A percentile compares a stretch with the other conserved stretches of the same genome.
Conservation (phyloP, 2,329 filamentous ascomycete genomes). For the Calonectria crousiana region DNA sequence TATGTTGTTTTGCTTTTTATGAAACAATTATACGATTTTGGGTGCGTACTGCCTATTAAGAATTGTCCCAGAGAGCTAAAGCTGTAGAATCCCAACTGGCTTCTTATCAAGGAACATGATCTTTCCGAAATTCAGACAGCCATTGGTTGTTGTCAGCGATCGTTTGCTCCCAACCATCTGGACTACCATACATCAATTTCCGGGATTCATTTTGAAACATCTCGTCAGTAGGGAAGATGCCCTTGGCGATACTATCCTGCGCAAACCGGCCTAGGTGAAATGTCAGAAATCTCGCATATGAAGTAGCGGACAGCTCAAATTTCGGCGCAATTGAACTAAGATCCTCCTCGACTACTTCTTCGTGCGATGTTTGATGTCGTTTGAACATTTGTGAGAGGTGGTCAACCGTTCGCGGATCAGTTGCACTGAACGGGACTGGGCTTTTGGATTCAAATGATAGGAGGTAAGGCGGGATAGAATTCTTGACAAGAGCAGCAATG, state of each 20-base stretch:
- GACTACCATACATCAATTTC: neutral
- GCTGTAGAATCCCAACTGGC: neutral
- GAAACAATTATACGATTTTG: neutral
- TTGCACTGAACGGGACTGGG: slow-evolving; percentile 38
- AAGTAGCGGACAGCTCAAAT: neutral
- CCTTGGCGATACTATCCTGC: neutral
- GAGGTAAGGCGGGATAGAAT: slow-evolving; percentile 40
- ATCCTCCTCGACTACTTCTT: too few relatives aligned
- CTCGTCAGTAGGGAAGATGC: slow-evolving; percentile 14
- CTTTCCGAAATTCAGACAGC: slow-evolving; percentile 16
- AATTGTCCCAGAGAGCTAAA: neutral
- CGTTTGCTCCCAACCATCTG: slow-evolving; percentile 19
- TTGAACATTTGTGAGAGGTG: slow-evolving; percentile 20
- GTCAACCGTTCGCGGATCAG: slow-evolving; percentile 19
- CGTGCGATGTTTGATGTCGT: neutral
- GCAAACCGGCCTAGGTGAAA: slow-evolving; percentile 22
- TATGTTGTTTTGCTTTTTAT: neutral
- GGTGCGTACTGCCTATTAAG: neutral
- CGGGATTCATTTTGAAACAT: slow-evolving; percentile 25
- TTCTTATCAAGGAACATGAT: neutral
- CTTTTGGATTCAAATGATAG: slow-evolving; percentile 33
- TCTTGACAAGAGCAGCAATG: slow-evolving; percentile 31
- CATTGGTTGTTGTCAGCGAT: slow-evolving; percentile 23
- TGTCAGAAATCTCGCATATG: slow-evolving; percentile 8
- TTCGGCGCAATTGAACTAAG: neutral